Percentiles rank a stretch among this genome's conserved stretches.
These are phyloP conservation scores for Colletotrichum tofieldiae DNA, from an alignment of 2,329 filamentous ascomycete species.

Conservation along the genomic window DNA sequence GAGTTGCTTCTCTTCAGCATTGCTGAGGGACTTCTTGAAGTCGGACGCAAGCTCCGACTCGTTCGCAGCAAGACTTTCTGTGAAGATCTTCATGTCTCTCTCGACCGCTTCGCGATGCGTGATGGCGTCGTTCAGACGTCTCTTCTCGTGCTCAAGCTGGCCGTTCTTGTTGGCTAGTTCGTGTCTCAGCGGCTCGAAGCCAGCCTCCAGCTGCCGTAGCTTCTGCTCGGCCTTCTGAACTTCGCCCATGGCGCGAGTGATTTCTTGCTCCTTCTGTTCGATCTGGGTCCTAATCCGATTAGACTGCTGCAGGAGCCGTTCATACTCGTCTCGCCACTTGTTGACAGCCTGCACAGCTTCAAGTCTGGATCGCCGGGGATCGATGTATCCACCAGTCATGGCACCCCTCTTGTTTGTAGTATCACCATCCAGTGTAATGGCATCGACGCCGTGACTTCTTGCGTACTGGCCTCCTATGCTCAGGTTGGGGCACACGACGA, in stretches of 20 bases:
- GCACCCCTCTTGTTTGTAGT: conserved; percentile 95
- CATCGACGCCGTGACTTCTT: conserved; percentile 90
- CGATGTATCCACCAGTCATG: conserved; percentile 94
- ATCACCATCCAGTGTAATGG: conserved; percentile 95
- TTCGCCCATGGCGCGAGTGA: conserved; percentile 88
- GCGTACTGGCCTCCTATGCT: conserved; percentile 92
- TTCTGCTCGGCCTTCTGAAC: conserved; percentile 87
- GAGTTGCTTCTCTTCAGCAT: conserved; percentile 86
- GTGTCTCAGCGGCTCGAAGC: conserved; percentile 84
- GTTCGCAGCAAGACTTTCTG: conserved; percentile 82
- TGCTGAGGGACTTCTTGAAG: conserved; percentile 91
- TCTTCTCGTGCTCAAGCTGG: conserved; percentile 80
- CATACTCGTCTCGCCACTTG: conserved; percentile 82
- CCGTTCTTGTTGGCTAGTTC: conserved; percentile 84
- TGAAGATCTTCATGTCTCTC: conserved; percentile 81
- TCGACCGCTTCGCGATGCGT: conserved; percentile 78
- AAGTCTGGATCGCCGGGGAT: conserved; percentile 88
- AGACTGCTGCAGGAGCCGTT: conserved; percentile 75
- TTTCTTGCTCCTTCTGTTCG: conserved; percentile 87
- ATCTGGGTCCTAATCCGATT: conserved; percentile 78
- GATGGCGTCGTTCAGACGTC: conserved; percentile 80
- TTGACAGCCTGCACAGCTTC: conserved; percentile 84
- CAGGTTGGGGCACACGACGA: conserved; percentile 92
- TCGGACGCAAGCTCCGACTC: conserved; percentile 87
- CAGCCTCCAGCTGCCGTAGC: conserved; percentile 82